phyloP scores from a whole-genome alignment of 2,329 filamentous ascomycete species.

The Cladosporium halotolerans region DNA sequence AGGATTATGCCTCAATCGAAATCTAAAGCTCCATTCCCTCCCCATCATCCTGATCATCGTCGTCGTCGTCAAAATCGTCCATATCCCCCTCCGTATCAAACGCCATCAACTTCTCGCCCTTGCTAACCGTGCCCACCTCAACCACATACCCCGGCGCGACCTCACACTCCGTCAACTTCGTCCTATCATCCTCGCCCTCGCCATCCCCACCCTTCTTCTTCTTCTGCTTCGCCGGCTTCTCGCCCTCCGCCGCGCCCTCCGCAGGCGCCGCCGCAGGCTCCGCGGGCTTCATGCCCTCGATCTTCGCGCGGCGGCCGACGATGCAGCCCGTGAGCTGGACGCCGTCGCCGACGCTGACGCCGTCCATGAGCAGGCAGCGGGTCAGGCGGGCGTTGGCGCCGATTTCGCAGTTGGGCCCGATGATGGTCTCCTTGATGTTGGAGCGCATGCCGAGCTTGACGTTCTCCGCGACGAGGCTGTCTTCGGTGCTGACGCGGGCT shows the following conservation, averaged over 20 bases:
- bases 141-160: slow-evolving; percentile 80
- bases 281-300: slow-evolving; percentile 55
- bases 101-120: slow-evolving; percentile 57
- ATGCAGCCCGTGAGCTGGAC: slow-evolving; percentile 85
- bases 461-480: slow-evolving; percentile 81
- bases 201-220: slow-evolving; percentile 45
- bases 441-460: slow-evolving; percentile 82
- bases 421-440: slow-evolving; percentile 85
- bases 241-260: slow-evolving; percentile 43
- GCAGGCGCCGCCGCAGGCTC: slow-evolving; percentile 9
- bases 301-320: slow-evolving; percentile 69
- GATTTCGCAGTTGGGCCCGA: slow-evolving; percentile 83
- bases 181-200: slow-evolving; percentile 34
- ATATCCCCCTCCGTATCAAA: slow-evolving; percentile 31
- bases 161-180: slow-evolving; percentile 77
- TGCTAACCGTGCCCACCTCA: slow-evolving; percentile 65
- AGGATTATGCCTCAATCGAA: not conserved
- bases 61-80: slow-evolving; percentile 22
- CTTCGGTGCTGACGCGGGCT: slow-evolving; percentile 73
- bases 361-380: slow-evolving; percentile 90
- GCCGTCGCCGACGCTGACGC: slow-evolving; percentile 74
- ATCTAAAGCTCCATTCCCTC: slow-evolving; percentile 1
- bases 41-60: slow-evolving; percentile 16
- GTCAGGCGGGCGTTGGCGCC: slow-evolving; percentile 76
- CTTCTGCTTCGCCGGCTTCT: slow-evolving; percentile 30